A percentile compares a stretch with the other conserved stretches of the same genome.
Evolutionary conservation across 805 yeast genomes (phyloP).

Genomic region (Brettanomyces naardenensis): DNA sequence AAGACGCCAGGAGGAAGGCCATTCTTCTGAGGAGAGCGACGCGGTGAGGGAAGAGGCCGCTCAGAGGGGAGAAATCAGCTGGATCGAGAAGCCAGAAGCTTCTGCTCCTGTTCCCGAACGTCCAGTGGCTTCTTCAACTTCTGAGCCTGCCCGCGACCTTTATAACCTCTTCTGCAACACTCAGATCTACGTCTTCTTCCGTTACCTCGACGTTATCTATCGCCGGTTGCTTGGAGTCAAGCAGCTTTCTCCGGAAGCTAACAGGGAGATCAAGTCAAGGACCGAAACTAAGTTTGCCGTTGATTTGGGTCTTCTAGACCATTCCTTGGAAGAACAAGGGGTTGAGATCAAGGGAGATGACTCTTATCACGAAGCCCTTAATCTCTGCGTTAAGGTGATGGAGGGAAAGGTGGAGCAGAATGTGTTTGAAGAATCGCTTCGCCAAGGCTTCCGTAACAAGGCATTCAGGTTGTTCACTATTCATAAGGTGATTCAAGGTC

Average conservation of each 20-base stretch:
- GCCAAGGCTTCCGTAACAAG: slow-evolving; percentile 90
- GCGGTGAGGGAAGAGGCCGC: slow-evolving; percentile 14
- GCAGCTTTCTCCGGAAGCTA: slow-evolving; percentile 56
- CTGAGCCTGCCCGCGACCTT: slow-evolving; percentile 31
- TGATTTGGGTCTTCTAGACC: slow-evolving; percentile 75
- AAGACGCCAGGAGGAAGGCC: slow-evolving; percentile 6
- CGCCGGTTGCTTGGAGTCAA: slow-evolving; percentile 77
- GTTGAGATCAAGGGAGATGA: slow-evolving; percentile 60
- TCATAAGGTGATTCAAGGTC: slow-evolving; percentile 81
- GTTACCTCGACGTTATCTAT: slow-evolving; percentile 75
- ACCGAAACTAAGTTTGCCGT: slow-evolving; percentile 70
- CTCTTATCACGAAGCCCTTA: slow-evolving; percentile 73
- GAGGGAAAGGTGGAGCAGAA: slow-evolving; percentile 90
- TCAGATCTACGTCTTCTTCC: slow-evolving; percentile 80
- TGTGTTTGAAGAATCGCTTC: slow-evolving; percentile 89
- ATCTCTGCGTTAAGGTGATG: slow-evolving; percentile 64
- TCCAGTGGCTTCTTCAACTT: neutral
- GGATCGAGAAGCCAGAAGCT: slow-evolving; percentile 22
- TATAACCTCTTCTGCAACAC: slow-evolving; percentile 85
- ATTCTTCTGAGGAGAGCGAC: slow-evolving; percentile 1
- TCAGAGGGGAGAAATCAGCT: slow-evolving; percentile 25
- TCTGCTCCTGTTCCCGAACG: neutral
- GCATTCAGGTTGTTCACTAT: slow-evolving; percentile 91
- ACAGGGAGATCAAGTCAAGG: slow-evolving; percentile 61
- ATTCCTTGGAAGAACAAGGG: slow-evolving; percentile 76